Evolutionary conservation across 352 stramenopile species (phyloP), one percentile per base, ranked within the genome.

Genomic region (Phytophthora parvispora): DNA sequence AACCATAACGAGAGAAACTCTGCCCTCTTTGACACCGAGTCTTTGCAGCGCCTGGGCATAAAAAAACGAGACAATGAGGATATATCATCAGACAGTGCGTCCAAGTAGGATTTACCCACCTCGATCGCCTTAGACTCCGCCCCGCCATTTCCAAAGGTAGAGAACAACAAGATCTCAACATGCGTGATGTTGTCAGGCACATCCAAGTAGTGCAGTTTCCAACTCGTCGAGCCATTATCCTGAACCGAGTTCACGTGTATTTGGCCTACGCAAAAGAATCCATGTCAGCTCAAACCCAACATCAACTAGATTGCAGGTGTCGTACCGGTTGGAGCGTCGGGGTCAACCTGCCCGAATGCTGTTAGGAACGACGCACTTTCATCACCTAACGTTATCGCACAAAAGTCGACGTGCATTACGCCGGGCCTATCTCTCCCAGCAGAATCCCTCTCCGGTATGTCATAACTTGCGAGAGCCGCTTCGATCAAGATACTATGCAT

Each of bases 81-180:
- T 12, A 10, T 16, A 48, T 3, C 8, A 24, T 27, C 7, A 16
- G 13, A 16, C 9, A n/a, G n/a, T n/a, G n/a, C n/a, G n/a, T n/a
- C n/a, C n/a, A n/a, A n/a, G n/a, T n/a, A n/a, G n/a, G 8, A 24
- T 18, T 27, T 34, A 12, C 27, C 6, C 16, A 55, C 48, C 48
- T 55, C 48, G 16, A 55, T 40, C 4, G 48, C 27, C 16, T 38
- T 55, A 27, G 20, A 55, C 27, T 55, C 48, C 24, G 48, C 48
- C 8, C 48, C 48, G 9, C 48, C 48, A 18, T 55, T 55, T 34
- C 48, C 48, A 15, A 38, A 55, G 13, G 27, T 38, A 24, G 48
- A 55, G 8, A 55, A 55, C 16, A 55, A 27, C 25, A 55, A 6
- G 15, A 55, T 27, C 48, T 55, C 25, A 7, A 40, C 22, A 7